A percentile compares a stretch with the other conserved stretches of the same genome.
phyloP scores from a whole-genome alignment of 805 yeast genomes.

The Kuraishia borneana region DNA sequence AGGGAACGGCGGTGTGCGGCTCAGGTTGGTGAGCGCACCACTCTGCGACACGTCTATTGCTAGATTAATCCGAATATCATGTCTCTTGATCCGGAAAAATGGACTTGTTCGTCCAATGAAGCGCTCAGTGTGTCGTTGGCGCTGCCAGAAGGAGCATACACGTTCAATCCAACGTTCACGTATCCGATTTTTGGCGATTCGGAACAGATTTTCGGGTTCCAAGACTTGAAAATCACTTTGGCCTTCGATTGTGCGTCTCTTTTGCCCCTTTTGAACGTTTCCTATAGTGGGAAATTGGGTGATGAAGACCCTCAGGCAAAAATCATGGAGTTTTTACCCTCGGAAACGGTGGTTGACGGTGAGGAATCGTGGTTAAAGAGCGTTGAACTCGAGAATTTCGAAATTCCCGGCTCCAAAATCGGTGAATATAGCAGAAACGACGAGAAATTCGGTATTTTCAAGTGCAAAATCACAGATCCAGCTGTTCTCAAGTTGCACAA shows the following conservation, averaged over 20 bases:
- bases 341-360: constrained; percentile 44
- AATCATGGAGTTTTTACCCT: constrained; percentile 49
- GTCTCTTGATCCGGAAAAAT: constrained; percentile 41
- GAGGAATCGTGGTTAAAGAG: constrained; percentile 58
- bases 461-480: constrained; percentile 28
- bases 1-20: too few relatives aligned
- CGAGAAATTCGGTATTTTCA: constrained; percentile 39
- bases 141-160: constrained; percentile 43
- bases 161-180: constrained; percentile 72
- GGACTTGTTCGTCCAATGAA: constrained; percentile 70
- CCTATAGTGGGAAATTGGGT: constrained; percentile 42
- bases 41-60: too few relatives aligned
- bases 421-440: constrained; percentile 18
- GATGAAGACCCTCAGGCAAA: constrained; percentile 35
- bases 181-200: constrained; percentile 91
- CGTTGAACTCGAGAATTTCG: constrained; percentile 32
- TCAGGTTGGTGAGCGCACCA: too few relatives aligned
- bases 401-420: constrained; percentile 20
- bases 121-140: constrained; percentile 51
- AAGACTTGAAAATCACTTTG: constrained; percentile 48
- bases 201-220: constrained; percentile 80
- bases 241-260: constrained; percentile 69
- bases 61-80: too few relatives aligned
- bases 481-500: constrained; percentile 43
- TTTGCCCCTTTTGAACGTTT: constrained; percentile 58